Conservation (phyloP, 106 monocot species). For the Dactylorhiza incarnata region DNA sequence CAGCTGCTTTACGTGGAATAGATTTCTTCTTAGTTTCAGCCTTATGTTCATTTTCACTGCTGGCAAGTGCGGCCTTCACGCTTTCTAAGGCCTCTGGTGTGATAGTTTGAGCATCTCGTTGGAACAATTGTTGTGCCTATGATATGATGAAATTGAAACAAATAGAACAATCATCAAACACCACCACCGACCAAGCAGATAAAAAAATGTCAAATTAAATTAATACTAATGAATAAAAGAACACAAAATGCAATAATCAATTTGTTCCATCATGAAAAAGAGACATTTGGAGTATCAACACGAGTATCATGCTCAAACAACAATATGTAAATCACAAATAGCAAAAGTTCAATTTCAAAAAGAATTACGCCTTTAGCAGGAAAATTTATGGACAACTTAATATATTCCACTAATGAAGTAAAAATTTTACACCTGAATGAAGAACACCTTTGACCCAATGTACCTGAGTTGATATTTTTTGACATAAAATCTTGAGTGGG, state of each 20-base stretch:
- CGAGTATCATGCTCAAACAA: background rate
- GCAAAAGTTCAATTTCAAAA: background rate
- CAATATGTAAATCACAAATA: background rate
- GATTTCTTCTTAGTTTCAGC: slow-evolving; percentile 71
- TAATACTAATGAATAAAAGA: background rate
- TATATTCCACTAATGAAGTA: too few relatives aligned
- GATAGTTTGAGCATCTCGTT: slow-evolving; percentile 87
- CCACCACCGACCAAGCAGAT: background rate
- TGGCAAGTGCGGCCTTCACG: slow-evolving; percentile 91
- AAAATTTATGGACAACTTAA: too few relatives aligned
- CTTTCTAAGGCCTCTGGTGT: slow-evolving; percentile 86
- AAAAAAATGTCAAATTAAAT: background rate
- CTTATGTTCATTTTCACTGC: slow-evolving; percentile 74
- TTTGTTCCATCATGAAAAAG: background rate
- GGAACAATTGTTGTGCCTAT: slow-evolving; percentile 89
- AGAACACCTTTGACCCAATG: too few relatives aligned
- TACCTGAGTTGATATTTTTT: too few relatives aligned
- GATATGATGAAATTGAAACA: background rate
- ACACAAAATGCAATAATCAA: background rate
- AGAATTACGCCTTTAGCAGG: background rate
- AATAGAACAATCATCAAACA: too few relatives aligned
- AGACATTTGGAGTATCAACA: background rate
- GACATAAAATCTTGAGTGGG: too few relatives aligned
- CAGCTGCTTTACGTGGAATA: slow-evolving; percentile 88
- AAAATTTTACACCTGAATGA: too few relatives aligned